A percentile compares a stretch with the other conserved stretches of the same genome.
phyloP scores from a whole-genome alignment of 78 protist species.

The Corallochytrium limacisporum region DNA sequence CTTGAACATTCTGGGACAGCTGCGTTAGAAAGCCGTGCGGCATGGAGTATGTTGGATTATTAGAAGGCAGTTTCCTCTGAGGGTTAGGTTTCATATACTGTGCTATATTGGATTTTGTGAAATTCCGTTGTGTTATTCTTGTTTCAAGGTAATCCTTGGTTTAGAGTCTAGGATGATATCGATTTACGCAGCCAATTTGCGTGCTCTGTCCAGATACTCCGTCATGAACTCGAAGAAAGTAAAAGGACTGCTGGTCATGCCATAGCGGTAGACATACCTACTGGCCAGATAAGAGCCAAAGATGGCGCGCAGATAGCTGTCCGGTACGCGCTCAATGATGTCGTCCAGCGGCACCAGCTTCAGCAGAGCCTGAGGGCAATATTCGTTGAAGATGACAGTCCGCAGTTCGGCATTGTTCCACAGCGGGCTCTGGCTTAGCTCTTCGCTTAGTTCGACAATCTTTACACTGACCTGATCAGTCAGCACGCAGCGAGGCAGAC shows the following conservation, averaged over 20 bases:
- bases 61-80: no score
- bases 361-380: not conserved
- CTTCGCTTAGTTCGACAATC: constrained; percentile 28
- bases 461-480: constrained; percentile 42
- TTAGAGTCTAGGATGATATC: no score
- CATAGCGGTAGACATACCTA: constrained; percentile 62
- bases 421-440: constrained; percentile 13
- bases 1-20: no score
- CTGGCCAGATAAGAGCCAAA: constrained; percentile 45
- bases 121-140: no score
- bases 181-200: no score
- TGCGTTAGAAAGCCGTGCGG: no score
- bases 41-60: no score
- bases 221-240: constrained; percentile 55
- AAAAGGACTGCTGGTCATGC: constrained; percentile 51
- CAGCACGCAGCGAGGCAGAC: constrained; percentile 21
- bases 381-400: not conserved
- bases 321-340: constrained; percentile 61
- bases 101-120: no score
- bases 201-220: no score
- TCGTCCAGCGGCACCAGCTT: constrained; percentile 14
- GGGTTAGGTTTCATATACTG: no score
- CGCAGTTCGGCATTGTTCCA: constrained; percentile 24
- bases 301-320: constrained; percentile 54
- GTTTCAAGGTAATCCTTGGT: no score